A percentile compares a stretch with the other conserved stretches of the same genome.
These are phyloP conservation scores for Termitomyces sp. DNA, from an alignment of 768 basidiomycete species.

Conservation along the genomic window DNA sequence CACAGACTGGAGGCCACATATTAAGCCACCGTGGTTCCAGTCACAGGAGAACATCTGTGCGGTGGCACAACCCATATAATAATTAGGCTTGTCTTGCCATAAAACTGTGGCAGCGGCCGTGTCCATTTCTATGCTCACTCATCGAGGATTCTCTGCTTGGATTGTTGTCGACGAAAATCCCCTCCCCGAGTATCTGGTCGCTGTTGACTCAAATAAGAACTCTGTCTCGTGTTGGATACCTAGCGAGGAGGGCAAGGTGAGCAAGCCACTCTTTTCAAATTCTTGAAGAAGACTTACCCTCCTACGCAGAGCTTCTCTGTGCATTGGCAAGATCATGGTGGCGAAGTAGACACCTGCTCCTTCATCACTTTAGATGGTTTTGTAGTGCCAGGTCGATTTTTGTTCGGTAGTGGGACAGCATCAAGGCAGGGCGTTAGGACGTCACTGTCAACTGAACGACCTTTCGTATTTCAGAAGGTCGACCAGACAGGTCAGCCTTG, in stretches of 20 bases:
- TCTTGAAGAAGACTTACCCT: neutral
- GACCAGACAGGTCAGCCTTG: constrained; percentile 30
- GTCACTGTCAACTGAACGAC: constrained; percentile 46
- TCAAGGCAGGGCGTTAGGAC: constrained; percentile 52
- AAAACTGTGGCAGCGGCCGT: neutral
- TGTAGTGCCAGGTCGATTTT: constrained; percentile 58
- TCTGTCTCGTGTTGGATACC: constrained; percentile 69
- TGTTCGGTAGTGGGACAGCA: constrained; percentile 53
- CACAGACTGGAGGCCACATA: neutral
- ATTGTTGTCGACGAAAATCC: constrained; percentile 47
- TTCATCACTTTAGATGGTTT: constrained; percentile 67
- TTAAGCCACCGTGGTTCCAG: neutral
- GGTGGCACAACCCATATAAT: constrained; percentile 3
- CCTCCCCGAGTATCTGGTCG: constrained; percentile 54
- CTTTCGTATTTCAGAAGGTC: constrained; percentile 55
- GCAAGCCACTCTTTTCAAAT: constrained; percentile 4
- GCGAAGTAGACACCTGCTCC: constrained; percentile 48
- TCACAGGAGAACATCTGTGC: neutral
- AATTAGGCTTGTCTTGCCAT: neutral
- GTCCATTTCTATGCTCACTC: constrained; percentile 40
- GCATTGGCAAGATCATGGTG: constrained; percentile 62
- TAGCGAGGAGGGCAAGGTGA: constrained; percentile 55
- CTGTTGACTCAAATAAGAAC: constrained; percentile 38
- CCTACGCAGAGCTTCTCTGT: constrained; percentile 49
- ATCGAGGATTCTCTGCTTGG: constrained; percentile 69